Evolutionary conservation across 805 yeast genomes (phyloP).

Genomic region (Metschnikowia lunata): DNA sequence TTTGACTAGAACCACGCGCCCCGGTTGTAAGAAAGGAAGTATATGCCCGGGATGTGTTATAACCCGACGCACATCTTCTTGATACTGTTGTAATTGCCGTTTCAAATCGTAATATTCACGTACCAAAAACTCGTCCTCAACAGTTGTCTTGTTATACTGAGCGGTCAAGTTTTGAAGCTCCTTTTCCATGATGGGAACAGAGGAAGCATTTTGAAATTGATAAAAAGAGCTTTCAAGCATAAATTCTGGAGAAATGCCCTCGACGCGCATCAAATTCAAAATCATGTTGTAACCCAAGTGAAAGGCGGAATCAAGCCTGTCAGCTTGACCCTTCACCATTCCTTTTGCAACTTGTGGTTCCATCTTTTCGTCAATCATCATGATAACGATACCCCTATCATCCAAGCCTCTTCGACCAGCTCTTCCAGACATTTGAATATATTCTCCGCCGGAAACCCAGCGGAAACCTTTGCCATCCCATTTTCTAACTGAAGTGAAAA

Average conservation of each 20-base stretch:
- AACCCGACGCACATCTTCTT: constrained; percentile 71
- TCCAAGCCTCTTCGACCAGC: constrained; percentile 99
- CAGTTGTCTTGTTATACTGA: constrained; percentile 44
- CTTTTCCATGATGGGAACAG: constrained; percentile 80
- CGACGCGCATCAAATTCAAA: constrained; percentile 91
- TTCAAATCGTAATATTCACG: constrained; percentile 80
- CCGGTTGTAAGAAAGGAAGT: constrained; percentile 80
- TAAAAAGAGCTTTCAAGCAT: constrained; percentile 92
- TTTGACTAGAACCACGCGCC: constrained; percentile 72
- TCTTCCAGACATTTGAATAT: constrained; percentile 98
- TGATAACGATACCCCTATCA: constrained; percentile 97
- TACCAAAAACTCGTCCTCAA: constrained; percentile 72
- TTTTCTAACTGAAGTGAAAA: constrained; percentile 93
- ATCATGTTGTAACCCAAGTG: constrained; percentile 98
- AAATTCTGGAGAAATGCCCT: constrained; percentile 96
- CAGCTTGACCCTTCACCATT: constrained; percentile 99
- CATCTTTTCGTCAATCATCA: constrained; percentile 99
- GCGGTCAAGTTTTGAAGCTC: constrained; percentile 52
- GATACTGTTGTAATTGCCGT: constrained; percentile 65
- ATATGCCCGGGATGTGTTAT: constrained; percentile 89
- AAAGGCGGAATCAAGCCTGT: constrained; percentile 94
- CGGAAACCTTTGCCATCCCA: constrained; percentile 98
- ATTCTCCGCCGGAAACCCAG: constrained; percentile 99
- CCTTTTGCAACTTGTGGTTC: constrained; percentile 99
- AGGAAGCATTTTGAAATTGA: constrained; percentile 90